Evolutionary conservation across 352 stramenopile genomes (phyloP).

Genomic region (Pythium monospermum): DNA sequence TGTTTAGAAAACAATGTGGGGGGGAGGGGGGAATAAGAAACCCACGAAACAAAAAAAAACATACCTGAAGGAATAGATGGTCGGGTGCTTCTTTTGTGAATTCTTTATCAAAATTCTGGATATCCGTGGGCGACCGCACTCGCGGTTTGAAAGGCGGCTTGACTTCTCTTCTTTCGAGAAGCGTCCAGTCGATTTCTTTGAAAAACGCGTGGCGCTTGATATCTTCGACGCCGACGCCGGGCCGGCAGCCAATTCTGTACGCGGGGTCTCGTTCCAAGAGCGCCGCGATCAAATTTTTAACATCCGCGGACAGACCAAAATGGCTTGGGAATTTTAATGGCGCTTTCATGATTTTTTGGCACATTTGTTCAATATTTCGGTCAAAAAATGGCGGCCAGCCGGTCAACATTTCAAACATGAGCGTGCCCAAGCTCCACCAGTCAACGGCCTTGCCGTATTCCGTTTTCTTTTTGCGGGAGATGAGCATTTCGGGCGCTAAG

Average conservation of each 20-base stretch:
- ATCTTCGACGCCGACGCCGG: conserved; percentile 54
- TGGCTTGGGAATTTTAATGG: conserved; percentile 84
- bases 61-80: conserved; percentile 57
- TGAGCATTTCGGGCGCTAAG: conserved; percentile 86
- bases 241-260: conserved; percentile 68
- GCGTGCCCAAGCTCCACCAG: conserved; percentile 92
- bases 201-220: conserved; percentile 85
- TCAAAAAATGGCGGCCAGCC: conserved; percentile 93
- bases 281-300: conserved; percentile 76
- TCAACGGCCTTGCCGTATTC: conserved; percentile 91
- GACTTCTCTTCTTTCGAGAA: conserved; percentile 59
- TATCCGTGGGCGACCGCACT: conserved; percentile 69
- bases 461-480: conserved; percentile 83
- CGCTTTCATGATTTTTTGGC: conserved; percentile 88
- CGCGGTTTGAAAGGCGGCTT: conserved; percentile 87
- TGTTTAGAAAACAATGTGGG: neutral
- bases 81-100: conserved; percentile 84
- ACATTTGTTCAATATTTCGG: conserved; percentile 90
- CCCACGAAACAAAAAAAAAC: neutral
- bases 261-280: conserved; percentile 67
- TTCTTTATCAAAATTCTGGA: conserved; percentile 88
- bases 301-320: conserved; percentile 65
- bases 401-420: conserved; percentile 95
- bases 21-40: too few relatives aligned
- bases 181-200: conserved; percentile 65